Base-by-base conservation (phyloP, 2,329 filamentous ascomycete species). In the Phialophora expanda region DNA sequence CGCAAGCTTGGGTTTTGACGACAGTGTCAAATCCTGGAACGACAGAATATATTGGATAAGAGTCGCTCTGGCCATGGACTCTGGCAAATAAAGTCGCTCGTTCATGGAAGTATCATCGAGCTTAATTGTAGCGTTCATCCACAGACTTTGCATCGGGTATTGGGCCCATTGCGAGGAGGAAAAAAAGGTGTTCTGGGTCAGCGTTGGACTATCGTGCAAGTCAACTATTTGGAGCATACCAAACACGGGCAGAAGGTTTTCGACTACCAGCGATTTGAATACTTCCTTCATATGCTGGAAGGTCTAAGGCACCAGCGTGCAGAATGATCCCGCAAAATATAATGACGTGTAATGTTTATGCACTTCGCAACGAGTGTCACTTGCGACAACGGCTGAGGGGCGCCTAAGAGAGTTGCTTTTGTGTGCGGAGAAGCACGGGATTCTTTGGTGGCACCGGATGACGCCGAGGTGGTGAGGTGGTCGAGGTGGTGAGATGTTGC, bases 1-100 rank as follows among this genome's bases (percentile, higher is more conserved):
- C 85, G 87, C 68, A 98, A 98, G 82, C 82, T 97, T 65, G 91
- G 92, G 0, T 76, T 87, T 59, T 78, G 61, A 66, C 14, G 30
- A 38, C 22, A 44, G 28, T 20, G 12, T 44, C 11, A 3, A 24
- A 34, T 55, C 14, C 24, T n/a, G 5, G 53, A 55, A 20, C 28
- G 8, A 55, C 20, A 9, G 26, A 14, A n/a, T 22, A 51, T 7
- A 5, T 26, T 14, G 44, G 9, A 51, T 22, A 14, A 12, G 17
- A 22, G 6, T 12, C 22, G 22, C 20, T 17, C 14, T 28, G 48
- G 11, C 14, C 26, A n/a, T 44, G 38, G 14, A n/a, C 38, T 8
- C 17, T 17, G 5, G 38, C 17, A 6, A 44, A 44, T 6, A 44
- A 44, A 20, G 38, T 44, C 17, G 8, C 38, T n/a, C 38, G n/a